Evolutionary conservation across 202 grass and related monocot genomes (phyloP), one percentile per base, ranked within the genome.

Genomic region (Digitaria exilis): DNA sequence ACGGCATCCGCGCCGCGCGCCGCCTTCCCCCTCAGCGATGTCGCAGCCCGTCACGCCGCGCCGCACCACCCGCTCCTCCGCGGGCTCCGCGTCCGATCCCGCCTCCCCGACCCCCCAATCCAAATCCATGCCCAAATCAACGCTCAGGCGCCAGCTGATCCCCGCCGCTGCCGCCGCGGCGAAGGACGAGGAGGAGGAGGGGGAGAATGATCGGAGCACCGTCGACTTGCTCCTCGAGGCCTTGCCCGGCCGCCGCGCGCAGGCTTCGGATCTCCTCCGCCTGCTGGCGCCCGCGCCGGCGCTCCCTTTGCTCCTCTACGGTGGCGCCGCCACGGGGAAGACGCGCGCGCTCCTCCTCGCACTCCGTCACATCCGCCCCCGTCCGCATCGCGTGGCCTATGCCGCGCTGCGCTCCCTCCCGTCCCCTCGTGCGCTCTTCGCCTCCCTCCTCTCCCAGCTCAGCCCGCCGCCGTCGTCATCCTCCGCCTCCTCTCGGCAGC

Each of bases 281-380:
- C 67, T 96, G 45, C 85, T 99, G 11, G 91, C 89, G 15, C 89
- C 96, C 21, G 67, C 83, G 28, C 96, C 93, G 2, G 71, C 44
- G 31, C 81, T 89, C 22, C 91, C 96, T 16, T 22, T 92, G 28
- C 83, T 96, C 37, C 82, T 96, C 60, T 85, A 92, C 76, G 93
- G 91, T 22, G 89, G 86, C 66, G 77, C 61, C 17, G 90, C 91
- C 54, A 94, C 93, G 1, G 91, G 93, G 30, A 98, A 98, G 84
- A 98, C 93, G 87, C 87, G 80, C 75, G 81, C 91, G 42, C 81
- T 96, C 42, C 83, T 99, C 79, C 88, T 89, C 32, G 87, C 89
- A 2, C 85, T 99, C 55, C 69, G 55, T 10, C 75, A 94, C 79
- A 61, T 94, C 62, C 68, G 61, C 26, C 69, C 88, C 4, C 65